Evolutionary conservation across 2,329 filamentous ascomycete genomes (phyloP).

Genomic region (Epichloe hybrida): DNA sequence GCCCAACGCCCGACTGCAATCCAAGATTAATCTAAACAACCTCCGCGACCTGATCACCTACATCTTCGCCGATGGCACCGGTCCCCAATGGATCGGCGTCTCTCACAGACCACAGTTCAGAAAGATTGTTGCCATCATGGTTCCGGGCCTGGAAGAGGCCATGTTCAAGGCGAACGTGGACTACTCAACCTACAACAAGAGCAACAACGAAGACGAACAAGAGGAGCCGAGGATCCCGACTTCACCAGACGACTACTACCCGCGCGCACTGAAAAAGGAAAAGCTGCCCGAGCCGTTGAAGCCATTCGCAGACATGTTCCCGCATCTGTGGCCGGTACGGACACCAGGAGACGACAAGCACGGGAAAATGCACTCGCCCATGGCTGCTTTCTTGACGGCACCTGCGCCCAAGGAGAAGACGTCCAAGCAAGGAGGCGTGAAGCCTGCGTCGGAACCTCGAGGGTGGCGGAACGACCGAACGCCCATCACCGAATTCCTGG

Average conservation of each 20-base stretch:
- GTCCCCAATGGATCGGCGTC: slow-evolving; percentile 52
- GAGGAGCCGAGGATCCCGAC: slow-evolving; percentile 18
- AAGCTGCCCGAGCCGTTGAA: slow-evolving; percentile 40
- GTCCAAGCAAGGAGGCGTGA: slow-evolving; percentile 40
- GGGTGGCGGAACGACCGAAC: slow-evolving; percentile 64
- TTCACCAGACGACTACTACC: slow-evolving; percentile 47
- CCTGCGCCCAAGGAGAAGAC: slow-evolving; percentile 56
- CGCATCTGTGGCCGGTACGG: slow-evolving; percentile 77
- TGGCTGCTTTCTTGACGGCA: slow-evolving; percentile 70
- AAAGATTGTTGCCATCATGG: slow-evolving; percentile 81
- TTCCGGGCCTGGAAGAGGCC: slow-evolving; percentile 77
- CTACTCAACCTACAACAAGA: slow-evolving; percentile 31
- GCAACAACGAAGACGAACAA: slow-evolving; percentile 16
- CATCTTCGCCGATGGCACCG: slow-evolving; percentile 50
- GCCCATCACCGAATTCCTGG: slow-evolving; percentile 67
- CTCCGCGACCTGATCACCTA: slow-evolving; percentile 52
- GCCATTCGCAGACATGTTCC: slow-evolving; percentile 69
- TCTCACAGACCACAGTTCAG: slow-evolving; percentile 49
- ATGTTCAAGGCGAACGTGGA: slow-evolving; percentile 63
- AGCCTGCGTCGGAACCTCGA: slow-evolving; percentile 48
- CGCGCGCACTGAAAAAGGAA: slow-evolving; percentile 36
- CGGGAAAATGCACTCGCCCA: slow-evolving; percentile 71
- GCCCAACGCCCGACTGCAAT: slow-evolving; percentile 41
- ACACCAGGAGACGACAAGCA: slow-evolving; percentile 76
- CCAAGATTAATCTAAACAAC: slow-evolving; percentile 48